Base-by-base conservation (phyloP, 495 filamentous ascomycete species). In the Apiosordaria backusii region DNA sequence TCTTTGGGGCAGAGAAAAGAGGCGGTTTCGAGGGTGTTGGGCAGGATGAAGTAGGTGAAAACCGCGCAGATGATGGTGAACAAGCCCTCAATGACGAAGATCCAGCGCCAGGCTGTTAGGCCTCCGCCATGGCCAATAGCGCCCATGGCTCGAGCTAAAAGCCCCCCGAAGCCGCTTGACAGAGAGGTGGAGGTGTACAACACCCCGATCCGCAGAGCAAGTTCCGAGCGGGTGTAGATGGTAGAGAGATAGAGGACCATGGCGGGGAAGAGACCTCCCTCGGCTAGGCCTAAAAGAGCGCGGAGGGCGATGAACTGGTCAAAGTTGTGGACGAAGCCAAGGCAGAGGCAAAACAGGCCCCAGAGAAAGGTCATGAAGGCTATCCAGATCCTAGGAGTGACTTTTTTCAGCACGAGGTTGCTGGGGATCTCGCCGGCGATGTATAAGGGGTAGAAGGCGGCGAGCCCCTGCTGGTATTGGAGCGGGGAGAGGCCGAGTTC, bases 351-450 rank as follows among this genome's bases (percentile, higher is more conserved):
- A 50, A 81, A 75, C 40, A 82, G 59, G 13, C 84, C 86, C 86
- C 86, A 89, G 13, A 77, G 68, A 23, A 86, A 70, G 65, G 84
- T 83, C 58, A 87, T 77, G 50, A 79, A 77, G 13, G 87, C 81
- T 53, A 88, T 71, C 85, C 85, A 88, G 62, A 86, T 70, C 23
- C 76, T 86, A 10, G 90, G 90, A 0, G 83, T 79, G 16, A 91
- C 72, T 63, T 83, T 84, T 76, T 97, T 97, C 35, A 97, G 85
- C 26, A 97, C 79, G 52, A 97, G 72, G 72, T 97, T 97, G 52
- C 91, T 94, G 57, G 92, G 76, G 0, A 93, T 89, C 79, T 97
- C 93, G 71, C 90, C 81, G 68, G 25, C n/a, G 59, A 57, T 50
- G 74, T 86, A 86, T 1, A 81, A 82, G 7, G 81, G 81, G 68